Conservation (phyloP, 306 rosid species). For the Datisca glomerata region DNA sequence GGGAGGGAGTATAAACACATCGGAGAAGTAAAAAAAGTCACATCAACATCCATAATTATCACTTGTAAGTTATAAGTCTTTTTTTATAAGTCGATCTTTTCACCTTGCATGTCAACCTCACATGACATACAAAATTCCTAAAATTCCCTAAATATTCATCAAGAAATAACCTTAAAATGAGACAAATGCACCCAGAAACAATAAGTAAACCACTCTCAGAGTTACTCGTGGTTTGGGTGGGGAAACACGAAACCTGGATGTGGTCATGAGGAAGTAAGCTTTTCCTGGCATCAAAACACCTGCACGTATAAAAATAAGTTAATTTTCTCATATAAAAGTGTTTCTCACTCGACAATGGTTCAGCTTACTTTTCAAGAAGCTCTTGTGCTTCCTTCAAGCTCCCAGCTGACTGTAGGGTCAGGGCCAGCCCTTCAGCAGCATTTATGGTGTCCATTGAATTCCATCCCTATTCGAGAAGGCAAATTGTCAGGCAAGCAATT, state of each 20-base stretch:
- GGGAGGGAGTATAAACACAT: too few relatives aligned
- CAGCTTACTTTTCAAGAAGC: slow-evolving; percentile 69
- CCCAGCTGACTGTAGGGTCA: slow-evolving; percentile 43
- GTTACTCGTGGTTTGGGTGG: slow-evolving; percentile 1
- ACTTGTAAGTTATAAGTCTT: too few relatives aligned
- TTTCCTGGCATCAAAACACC: slow-evolving; percentile 67
- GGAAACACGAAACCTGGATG: slow-evolving; percentile 47
- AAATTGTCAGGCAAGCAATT: slow-evolving; percentile 4
- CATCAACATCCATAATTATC: too few relatives aligned
- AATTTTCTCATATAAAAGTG: background rate
- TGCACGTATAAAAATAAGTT: slow-evolving; percentile 19
- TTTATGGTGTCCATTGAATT: slow-evolving; percentile 56
- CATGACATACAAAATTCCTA: too few relatives aligned
- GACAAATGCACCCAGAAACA: background rate
- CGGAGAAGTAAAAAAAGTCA: too few relatives aligned
- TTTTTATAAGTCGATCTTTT: too few relatives aligned
- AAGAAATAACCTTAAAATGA: too few relatives aligned
- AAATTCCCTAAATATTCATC: too few relatives aligned
- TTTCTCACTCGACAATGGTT: background rate
- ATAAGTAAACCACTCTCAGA: background rate
- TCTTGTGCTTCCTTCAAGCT: slow-evolving; percentile 55
- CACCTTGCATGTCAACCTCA: too few relatives aligned
- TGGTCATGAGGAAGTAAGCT: slow-evolving; percentile 49
- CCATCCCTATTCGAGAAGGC: slow-evolving; percentile 55
- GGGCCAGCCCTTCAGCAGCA: slow-evolving; percentile 71